Evolutionary conservation across 352 stramenopile genomes (phyloP), one percentile per base, ranked within the genome.

Genomic region (Peronosclerospora sorghi): DNA sequence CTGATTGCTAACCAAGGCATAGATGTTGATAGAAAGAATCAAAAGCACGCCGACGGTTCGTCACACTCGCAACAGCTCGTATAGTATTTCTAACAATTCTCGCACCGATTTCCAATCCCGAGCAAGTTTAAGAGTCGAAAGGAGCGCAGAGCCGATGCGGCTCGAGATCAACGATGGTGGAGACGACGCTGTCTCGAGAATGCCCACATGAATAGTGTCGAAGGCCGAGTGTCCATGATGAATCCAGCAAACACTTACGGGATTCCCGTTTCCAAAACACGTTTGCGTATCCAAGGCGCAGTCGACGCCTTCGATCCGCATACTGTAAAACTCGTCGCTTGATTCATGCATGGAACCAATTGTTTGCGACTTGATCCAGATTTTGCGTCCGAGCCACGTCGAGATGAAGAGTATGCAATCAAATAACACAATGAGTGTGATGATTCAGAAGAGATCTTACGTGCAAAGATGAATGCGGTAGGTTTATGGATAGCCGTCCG

Each of bases 1-100:
- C 65, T 96, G 87, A 17, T 96, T 65, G 0, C 87, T 86, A 8
- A 96, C 45, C 21, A 97, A 65, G 19, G 85, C 74, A 54, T 95
- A 97, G 35, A 97, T 96, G 56, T 95, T 97, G 42, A 97, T 93
- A 56, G 97, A 97, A 13, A 98, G 67, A 41, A 95, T 78, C 7
- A 98, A 67, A 5, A 98, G 77, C 29, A 98, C 68, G 0, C 59
- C 82, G 46, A 98, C 97, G n/a, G 59, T 97, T 97, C 4, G 62
- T 65, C 29, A 98, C 92, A 24, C 96, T 95, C 0, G 85, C 70
- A n/a, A 97, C 67, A 4, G 91, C 91, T 19, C 78, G 63, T 14
- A 57, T 50, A n/a, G 98, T 95, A 94, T 92, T 10, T 74, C 50
- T 5, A 98, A 57, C 9, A 98, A 66, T 10, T 90, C 79, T n/a